Evolutionary conservation across 2,329 filamentous ascomycete species (phyloP), one percentile per base, ranked within the genome.

Genomic region (Diaporthe capsici): DNA sequence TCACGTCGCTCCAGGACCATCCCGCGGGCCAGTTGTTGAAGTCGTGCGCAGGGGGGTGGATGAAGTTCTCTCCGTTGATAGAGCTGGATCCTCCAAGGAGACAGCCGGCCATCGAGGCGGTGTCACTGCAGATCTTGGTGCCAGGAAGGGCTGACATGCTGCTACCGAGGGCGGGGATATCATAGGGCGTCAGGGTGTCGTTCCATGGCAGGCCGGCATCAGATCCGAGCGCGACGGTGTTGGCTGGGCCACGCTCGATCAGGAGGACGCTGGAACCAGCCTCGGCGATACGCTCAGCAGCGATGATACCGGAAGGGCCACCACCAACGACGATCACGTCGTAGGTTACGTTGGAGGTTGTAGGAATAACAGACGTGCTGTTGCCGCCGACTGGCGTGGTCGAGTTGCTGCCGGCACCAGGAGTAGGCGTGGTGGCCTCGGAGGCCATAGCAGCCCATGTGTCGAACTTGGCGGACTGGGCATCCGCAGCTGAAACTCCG

Each of bases 291-390:
- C 83, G 80, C 75, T 83, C 81, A 4, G 84, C 83, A 1, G 81
- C 80, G 28, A 85, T 79, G 74, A 85, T 79, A 34, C 84, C 84
- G 6, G 83, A 81, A 17, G 83, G 81, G 25, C 84, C 84, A 34
- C 81, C 84, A 53, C 84, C 84, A 1, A 83, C 84, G 13, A 86
- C 81, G 25, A 86, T 85, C 70, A 84, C 84, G 68, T 86, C 84
- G 75, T 84, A 85, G 2, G 84, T 84, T 1, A 76, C 74, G 78
- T 84, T 84, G 73, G 80, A 81, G 39, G 75, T 77, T 9, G 80
- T 80, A 39, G 77, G 63, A 20, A 34, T n/a, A n/a, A 57, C 22
- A 7, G 47, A 65, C 17, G 80, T 80, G 75, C 68, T 75, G 78
- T 79, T 81, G 67, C 76, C 74, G 49, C 76, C 76, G n/a, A 72